Base-by-base conservation (phyloP, 1,284 basidiomycete genomes). In the Ceratobasidium theobromae region DNA sequence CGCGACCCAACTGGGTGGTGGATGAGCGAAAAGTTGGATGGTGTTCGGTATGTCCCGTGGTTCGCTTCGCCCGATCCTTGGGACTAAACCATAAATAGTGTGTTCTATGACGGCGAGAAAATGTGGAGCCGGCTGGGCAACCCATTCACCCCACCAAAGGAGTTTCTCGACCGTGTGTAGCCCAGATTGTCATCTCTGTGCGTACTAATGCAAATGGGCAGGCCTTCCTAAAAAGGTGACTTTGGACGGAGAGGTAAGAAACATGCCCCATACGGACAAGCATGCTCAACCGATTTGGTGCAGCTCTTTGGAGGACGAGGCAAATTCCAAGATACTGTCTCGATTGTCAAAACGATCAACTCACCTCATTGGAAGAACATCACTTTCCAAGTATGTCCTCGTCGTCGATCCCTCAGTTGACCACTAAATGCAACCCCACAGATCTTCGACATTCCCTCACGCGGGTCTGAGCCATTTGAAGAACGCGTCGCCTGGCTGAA, bases 391-490 rank as follows among this genome's bases (percentile, higher is more conserved):
- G 84, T 85, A 48, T 27, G 71, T 62, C n/a, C 35, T n/a, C n/a
- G n/a, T n/a, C n/a, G n/a, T n/a, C n/a, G n/a, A n/a, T n/a, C n/a
- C n/a, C n/a, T n/a, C n/a, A n/a, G n/a, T n/a, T n/a, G n/a, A n/a
- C 5, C n/a, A 46, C 8, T 4, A 28, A 60, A 9, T 53, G 23
- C 38, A 51, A 25, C 18, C 25, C 11, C 41, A 32, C 69, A 86
- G 83, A 78, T 87, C 52, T 88, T 88, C 70, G 86, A 88, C 72
- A 78, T 85, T n/a, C 86, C 86, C 0, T 85, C 83, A 1, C 75
- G 76, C 23, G 79, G 77, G 4, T 70, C 76, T 1, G 73, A 78
- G 40, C 77, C 80, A 0, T 87, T 88, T 69, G 86, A 88, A 72
- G 78, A 82, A 4, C 82, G 86, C 4, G 75, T 84, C 60, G 75